Evolutionary conservation across 495 filamentous ascomycete species (phyloP).

Genomic region (Rhypophila decipiens): DNA sequence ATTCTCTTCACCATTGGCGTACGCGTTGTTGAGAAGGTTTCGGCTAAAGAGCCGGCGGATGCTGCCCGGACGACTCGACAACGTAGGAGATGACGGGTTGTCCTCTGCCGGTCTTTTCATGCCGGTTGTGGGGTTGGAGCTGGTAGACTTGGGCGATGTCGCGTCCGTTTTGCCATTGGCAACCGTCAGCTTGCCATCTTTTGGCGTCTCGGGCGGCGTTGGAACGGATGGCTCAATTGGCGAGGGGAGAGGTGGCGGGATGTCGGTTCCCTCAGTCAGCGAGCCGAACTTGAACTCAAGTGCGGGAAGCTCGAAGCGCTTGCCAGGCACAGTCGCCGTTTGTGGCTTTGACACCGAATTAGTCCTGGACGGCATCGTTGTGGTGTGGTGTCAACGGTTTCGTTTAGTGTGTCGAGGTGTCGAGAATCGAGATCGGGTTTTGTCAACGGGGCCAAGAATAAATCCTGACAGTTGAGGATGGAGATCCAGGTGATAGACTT

Average conservation of each 20-base stretch:
- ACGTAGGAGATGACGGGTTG: constrained; percentile 35
- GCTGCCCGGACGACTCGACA: constrained; percentile 36
- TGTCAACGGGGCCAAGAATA: too few relatives aligned
- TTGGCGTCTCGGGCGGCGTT: constrained; percentile 28
- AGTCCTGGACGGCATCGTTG: constrained; percentile 21
- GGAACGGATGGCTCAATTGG: constrained; percentile 35
- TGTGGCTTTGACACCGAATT: constrained; percentile 12
- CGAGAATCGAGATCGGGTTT: too few relatives aligned
- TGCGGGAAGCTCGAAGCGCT: constrained; percentile 48
- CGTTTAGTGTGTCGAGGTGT: too few relatives aligned
- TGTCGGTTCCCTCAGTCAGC: constrained; percentile 51
- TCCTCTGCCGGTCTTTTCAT: constrained; percentile 38
- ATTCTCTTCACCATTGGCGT: constrained; percentile 30
- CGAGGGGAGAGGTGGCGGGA: constrained; percentile 48
- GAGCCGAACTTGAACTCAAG: constrained; percentile 46
- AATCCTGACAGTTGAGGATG: too few relatives aligned
- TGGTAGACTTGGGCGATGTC: constrained; percentile 26
- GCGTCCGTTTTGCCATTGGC: constrained; percentile 27
- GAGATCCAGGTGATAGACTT: too few relatives aligned
- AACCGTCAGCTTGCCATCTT: constrained; percentile 12
- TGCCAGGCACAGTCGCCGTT: constrained; percentile 17
- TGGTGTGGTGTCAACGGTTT: too few relatives aligned
- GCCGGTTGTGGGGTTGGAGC: constrained; percentile 22
- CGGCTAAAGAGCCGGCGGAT: constrained; percentile 43
- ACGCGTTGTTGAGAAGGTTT: constrained; percentile 37